Evolutionary conservation across 2,329 filamentous ascomycete genomes (phyloP).

Genomic region (Diaporthe sp.): DNA sequence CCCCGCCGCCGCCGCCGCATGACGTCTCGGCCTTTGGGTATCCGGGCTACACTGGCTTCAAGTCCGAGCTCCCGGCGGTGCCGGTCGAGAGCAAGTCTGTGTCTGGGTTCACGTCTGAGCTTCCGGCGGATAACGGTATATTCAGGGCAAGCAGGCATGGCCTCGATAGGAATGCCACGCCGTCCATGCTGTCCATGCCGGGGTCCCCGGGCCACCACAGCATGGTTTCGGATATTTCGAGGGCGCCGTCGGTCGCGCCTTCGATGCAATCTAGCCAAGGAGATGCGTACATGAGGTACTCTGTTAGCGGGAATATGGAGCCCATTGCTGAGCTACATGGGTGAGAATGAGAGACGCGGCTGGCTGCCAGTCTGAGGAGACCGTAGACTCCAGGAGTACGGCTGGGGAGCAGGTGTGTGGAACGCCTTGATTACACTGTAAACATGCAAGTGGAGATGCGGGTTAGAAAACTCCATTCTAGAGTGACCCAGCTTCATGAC

Average conservation of each 20-base stretch:
- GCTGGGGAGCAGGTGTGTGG: no score
- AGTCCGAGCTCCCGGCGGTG: constrained; percentile 19
- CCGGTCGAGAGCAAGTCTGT: not conserved
- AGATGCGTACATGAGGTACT: not conserved
- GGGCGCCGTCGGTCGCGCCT: constrained; percentile 9
- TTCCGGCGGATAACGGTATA: not conserved
- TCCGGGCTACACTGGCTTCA: constrained; percentile 6
- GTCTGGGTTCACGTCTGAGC: constrained; percentile 5
- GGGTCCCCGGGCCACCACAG: constrained; percentile 7
- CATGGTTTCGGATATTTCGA: constrained; percentile 28
- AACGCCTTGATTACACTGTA: not conserved
- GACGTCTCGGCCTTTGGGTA: not conserved
- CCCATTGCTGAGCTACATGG: constrained; percentile 26
- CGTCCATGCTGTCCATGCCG: constrained; percentile 22
- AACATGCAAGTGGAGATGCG: not conserved
- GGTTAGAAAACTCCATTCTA: no score
- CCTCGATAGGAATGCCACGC: constrained; percentile 8
- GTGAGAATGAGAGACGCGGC: not conserved
- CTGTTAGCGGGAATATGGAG: not conserved
- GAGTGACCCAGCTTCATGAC: no score
- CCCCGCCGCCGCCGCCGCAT: not conserved
- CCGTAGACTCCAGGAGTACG: no score
- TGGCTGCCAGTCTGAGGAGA: not conserved
- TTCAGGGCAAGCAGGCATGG: not conserved
- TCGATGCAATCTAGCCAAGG: not conserved